Evolutionary conservation across 2,329 filamentous ascomycete genomes (phyloP), one percentile per base, ranked within the genome.

Genomic region (Leptosphaerulina australis): DNA sequence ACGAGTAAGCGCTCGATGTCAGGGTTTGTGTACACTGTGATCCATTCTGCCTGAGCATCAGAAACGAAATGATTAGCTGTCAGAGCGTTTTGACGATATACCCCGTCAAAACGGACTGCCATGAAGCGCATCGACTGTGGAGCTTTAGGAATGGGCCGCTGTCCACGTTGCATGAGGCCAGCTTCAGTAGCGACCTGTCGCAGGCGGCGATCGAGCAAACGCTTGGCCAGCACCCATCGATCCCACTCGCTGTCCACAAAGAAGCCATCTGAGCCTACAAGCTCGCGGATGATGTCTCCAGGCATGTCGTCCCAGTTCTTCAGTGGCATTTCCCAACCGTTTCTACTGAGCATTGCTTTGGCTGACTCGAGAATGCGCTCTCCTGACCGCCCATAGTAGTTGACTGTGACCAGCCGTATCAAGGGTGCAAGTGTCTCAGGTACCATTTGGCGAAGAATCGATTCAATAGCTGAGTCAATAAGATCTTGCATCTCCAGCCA

Each of bases 401-500:
- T 82, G 30, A 70, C 70, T 0, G 80, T 83, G 33, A 83, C 80
- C 0, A 83, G 68, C 24, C 75, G 77, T 56, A 83, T 81, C 5
- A 82, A 64, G 3, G 74, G 73, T 11, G 76, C 73, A 3, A 83
- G 68, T 2, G 71, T 79, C 14, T 76, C 72, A 1, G 79, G 77
- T 8, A 73, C 75, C 80, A 83, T 82, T 47, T 81, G 79, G 11
- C 79, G 76, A 12, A 83, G 68, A 49, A 83, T 81, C 5, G 78
- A 76, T 24, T 81, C 79, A 24, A 83, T 79, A 20, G 79, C 77
- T 5, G 74, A 73, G 37, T 83, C 79, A 9, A 83, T 74, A 18
- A 83, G 66, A 53, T 83, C 80, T 34, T 79, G 76, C 79, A 83
- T 83, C 55, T 83, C 81, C 17, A 83, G 72, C 81, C 81, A 83